Evolutionary conservation across 768 basidiomycete genomes (phyloP).

Genomic region (Clitopilus passeckerianus): DNA sequence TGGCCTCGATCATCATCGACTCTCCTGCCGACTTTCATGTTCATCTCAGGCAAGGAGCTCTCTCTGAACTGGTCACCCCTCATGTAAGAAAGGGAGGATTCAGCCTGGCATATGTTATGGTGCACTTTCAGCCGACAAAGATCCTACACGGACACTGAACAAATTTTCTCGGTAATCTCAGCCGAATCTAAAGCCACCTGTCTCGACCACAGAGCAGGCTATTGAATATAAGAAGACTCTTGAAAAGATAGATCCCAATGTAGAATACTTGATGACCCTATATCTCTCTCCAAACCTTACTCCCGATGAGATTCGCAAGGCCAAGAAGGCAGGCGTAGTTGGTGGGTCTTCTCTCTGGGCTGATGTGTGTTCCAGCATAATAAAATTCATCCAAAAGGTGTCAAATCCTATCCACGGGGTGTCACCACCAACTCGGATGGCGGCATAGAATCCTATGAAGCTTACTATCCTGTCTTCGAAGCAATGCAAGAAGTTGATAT

Average conservation of each 20-base stretch:
- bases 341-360: slow-evolving; percentile 32
- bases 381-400: slow-evolving; percentile 33
- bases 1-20: slow-evolving; percentile 33
- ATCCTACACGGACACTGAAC: neutral
- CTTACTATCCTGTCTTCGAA: slow-evolving; percentile 89
- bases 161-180: slow-evolving; percentile 22
- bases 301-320: slow-evolving; percentile 86
- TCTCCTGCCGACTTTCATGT: slow-evolving; percentile 95
- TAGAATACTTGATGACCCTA: slow-evolving; percentile 92
- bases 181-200: slow-evolving; percentile 92
- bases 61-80: slow-evolving; percentile 81
- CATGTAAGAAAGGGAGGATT: slow-evolving; percentile 92
- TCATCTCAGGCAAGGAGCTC: slow-evolving; percentile 84
- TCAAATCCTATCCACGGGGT: slow-evolving; percentile 96
- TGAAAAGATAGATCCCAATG: slow-evolving; percentile 65
- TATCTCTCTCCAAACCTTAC: slow-evolving; percentile 92
- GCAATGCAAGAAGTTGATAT: slow-evolving; percentile 92
- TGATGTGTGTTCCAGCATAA: neutral
- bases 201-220: slow-evolving; percentile 78
- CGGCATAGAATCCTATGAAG: slow-evolving; percentile 93
- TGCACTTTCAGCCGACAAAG: slow-evolving; percentile 22
- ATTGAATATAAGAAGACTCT: slow-evolving; percentile 76
- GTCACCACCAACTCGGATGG: slow-evolving; percentile 97
- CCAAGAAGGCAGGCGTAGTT: slow-evolving; percentile 76
- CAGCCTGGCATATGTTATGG: slow-evolving; percentile 94